Percentiles rank a stretch among this genome's conserved stretches.
phyloP scores from a whole-genome alignment of 2,329 filamentous ascomycete genomes.

The Ophiostoma quercus region DNA sequence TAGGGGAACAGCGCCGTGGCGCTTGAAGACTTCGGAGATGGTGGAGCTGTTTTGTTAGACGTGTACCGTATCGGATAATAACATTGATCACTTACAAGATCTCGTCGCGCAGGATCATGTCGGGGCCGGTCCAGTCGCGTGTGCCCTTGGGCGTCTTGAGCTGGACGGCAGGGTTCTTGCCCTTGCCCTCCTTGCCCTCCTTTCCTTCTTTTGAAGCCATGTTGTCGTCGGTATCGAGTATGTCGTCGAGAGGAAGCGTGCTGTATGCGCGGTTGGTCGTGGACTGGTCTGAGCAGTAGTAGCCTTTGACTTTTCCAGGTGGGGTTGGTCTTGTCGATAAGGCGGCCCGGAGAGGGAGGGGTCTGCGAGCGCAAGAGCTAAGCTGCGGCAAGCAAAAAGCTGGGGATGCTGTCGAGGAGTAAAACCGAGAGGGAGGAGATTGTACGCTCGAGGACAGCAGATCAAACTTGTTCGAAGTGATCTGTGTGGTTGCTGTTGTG shows the following conservation, averaged over 20 bases:
- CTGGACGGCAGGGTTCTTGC: slow-evolving; percentile 33
- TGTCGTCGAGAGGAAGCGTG: not conserved
- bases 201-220: slow-evolving; percentile 27
- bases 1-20: slow-evolving; percentile 64
- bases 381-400: slow-evolving; percentile 5
- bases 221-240: slow-evolving; percentile 14
- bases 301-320: slow-evolving; percentile 9
- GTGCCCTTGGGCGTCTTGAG: slow-evolving; percentile 77
- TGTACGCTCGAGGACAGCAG: not conserved
- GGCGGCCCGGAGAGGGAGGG: slow-evolving; percentile 3
- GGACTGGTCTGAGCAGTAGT: not conserved
- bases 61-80: not conserved
- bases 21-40: slow-evolving; percentile 34
- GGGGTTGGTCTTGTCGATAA: slow-evolving; percentile 14
- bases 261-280: slow-evolving; percentile 2
- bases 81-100: slow-evolving; percentile 45
- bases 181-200: slow-evolving; percentile 20
- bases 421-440: not conserved
- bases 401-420: not conserved
- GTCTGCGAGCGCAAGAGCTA: slow-evolving; percentile 9
- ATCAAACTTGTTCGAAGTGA: not conserved
- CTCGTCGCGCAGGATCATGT: slow-evolving; percentile 63
- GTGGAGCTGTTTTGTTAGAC: slow-evolving; percentile 25
- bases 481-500: not conserved
- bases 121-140: slow-evolving; percentile 62